Conservation (phyloP, 2,329 filamentous ascomycete species). For the Karstenula rhodostoma region DNA sequence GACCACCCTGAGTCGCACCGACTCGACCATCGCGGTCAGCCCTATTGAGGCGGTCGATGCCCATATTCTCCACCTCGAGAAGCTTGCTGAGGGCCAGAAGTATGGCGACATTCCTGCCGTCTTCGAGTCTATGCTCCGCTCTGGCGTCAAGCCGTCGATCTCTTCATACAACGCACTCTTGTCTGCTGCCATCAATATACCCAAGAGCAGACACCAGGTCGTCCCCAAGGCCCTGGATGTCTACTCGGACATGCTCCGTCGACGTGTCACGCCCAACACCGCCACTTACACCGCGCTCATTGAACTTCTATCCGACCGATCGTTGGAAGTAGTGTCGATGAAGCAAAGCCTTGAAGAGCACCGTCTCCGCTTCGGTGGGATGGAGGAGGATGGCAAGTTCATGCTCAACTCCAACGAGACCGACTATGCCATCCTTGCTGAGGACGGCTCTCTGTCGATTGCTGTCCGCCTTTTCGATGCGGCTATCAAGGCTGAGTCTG, state of each 20-base stretch:
- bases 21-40: slow-evolving; percentile 66
- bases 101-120: slow-evolving; percentile 89
- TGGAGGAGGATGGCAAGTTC: slow-evolving; percentile 84
- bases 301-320: slow-evolving; percentile 79
- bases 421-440: slow-evolving; percentile 83
- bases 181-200: slow-evolving; percentile 82
- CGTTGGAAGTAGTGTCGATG: slow-evolving; percentile 77
- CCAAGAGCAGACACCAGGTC: slow-evolving; percentile 79
- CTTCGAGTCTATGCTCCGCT: slow-evolving; percentile 88
- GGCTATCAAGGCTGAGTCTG: slow-evolving; percentile 68
- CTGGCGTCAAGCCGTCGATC: slow-evolving; percentile 80
- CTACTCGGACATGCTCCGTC: slow-evolving; percentile 93
- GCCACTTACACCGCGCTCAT: slow-evolving; percentile 90
- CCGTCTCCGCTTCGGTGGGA: slow-evolving; percentile 82
- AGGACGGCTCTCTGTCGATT: slow-evolving; percentile 86
- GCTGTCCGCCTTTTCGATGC: slow-evolving; percentile 86
- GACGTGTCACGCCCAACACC: slow-evolving; percentile 80
- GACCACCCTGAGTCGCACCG: slow-evolving; percentile 36
- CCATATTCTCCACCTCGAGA: slow-evolving; percentile 80
- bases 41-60: slow-evolving; percentile 67
- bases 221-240: slow-evolving; percentile 93
- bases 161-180: slow-evolving; percentile 93
- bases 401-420: slow-evolving; percentile 89
- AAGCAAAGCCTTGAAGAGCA: slow-evolving; percentile 81
- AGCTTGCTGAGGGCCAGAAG: slow-evolving; percentile 74